Evolutionary conservation across 768 basidiomycete species (phyloP).

Genomic region (Tulasnella sp.): DNA sequence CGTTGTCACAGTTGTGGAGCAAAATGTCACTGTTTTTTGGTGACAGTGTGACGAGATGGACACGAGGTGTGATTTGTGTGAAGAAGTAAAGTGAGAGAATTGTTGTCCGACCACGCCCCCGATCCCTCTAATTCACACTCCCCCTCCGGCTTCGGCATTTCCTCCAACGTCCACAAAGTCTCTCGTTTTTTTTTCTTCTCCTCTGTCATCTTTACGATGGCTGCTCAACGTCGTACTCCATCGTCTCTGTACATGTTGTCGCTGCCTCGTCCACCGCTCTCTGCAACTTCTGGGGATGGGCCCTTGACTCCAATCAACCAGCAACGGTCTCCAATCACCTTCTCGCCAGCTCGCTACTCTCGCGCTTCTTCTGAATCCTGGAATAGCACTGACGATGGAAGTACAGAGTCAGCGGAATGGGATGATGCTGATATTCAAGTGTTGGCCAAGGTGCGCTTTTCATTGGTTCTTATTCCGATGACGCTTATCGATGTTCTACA

Average conservation of each 20-base stretch:
- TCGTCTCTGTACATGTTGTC: conserved; percentile 10
- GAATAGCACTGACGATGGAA: conserved; percentile 5
- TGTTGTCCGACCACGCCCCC: background rate
- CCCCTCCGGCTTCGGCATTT: too few relatives aligned
- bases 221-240: conserved; percentile 6
- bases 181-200: too few relatives aligned
- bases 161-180: conserved; percentile 6
- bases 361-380: conserved; percentile 8
- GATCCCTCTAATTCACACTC: too few relatives aligned
- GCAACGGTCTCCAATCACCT: background rate
- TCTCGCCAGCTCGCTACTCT: background rate
- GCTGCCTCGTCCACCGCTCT: conserved; percentile 11
- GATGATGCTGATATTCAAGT: background rate
- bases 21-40: too few relatives aligned
- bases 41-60: background rate
- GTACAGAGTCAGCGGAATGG: conserved; percentile 11
- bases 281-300: background rate
- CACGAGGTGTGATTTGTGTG: background rate
- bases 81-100: background rate
- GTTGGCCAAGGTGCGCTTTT: conserved; percentile 1
- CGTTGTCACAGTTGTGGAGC: too few relatives aligned
- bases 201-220: too few relatives aligned
- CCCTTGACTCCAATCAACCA: conserved; percentile 10
- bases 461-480: background rate
- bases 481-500: conserved; percentile 22